Base-by-base conservation (phyloP, 768 basidiomycete genomes). In the Amanita rubescens region DNA sequence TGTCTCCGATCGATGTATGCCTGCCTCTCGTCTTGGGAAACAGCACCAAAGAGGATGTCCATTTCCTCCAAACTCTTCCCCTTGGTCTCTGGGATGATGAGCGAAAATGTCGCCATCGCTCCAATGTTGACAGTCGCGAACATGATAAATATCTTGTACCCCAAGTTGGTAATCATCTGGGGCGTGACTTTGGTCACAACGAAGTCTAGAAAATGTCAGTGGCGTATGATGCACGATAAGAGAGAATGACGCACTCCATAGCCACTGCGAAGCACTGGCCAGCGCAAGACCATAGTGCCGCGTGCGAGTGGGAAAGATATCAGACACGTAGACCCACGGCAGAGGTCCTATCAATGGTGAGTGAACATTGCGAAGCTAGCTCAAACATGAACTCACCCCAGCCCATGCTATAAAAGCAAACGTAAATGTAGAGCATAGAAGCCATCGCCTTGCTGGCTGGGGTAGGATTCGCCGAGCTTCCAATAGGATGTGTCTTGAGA, bases 271-370 rank as follows among this genome's bases (percentile, higher is more conserved):
- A 14, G 82, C 81, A 54, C 85, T 84, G 0, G 85, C 91, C 4
- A 81, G 68, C 0, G 87, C 78, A 19, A 93, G 70, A 34, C 91
- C 91, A 60, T 85, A 90, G 60, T 90, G 85, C 53, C 90, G 74
- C 14, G 90, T 90, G 39, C 89, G 73, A 12, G 87, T 93, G 6
- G 87, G 85, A 78, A 93, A 93, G 59, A 94, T 90, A 64, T 94
- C 91, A 5, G 87, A 74, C 39, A 84, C 85, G 59, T 85, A 86
- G 19, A 87, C 79, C 74, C 75, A 71, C 34, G 69, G 70, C 22
- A 77, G 61, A 11, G 75, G 75, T 22, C 74, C 72, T 75, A 46
- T 27, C 42, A 24, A 30, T 50, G 6, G n/a, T 30, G 33, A 35
- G 22, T 55, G 14, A 77, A 75, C 11, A 75, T 66, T n/a, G 5